Base-by-base conservation (phyloP, 2,329 filamentous ascomycete genomes). In the Penicillium fuscoglaucum region DNA sequence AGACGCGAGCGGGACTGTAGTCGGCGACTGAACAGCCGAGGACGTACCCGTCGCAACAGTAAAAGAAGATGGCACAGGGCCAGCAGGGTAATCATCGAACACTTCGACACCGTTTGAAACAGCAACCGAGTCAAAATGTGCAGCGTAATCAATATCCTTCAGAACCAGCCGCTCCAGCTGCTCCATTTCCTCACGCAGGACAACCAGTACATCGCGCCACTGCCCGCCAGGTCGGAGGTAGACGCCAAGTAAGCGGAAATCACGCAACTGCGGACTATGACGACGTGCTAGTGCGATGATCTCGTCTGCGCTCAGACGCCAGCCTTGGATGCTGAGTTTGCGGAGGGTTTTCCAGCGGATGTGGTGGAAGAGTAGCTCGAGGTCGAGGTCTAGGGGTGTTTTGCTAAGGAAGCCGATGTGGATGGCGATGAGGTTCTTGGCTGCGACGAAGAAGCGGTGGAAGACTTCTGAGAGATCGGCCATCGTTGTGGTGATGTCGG, bases 301-400 rank as follows among this genome's bases (percentile, higher is more conserved):
- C 66, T 90, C 87, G 1, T 83, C 78, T 1, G 83, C 80, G 46
- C 82, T 75, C 4, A 89, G 72, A 43, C 80, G 80, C 87, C 87
- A 89, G 15, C 84, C 82, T 62, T 88, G 85, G 24, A 90, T 82
- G 2, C 87, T 87, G 55, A 89, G 83, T 2, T 85, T 84, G 35
- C 84, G 79, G 6, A 90, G 75, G 35, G 82, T 83, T 15, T 83
- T 79, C 84, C 85, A 88, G 44, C 79, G 78, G 8, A 87, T 79
- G 57, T 83, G 75, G 66, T 89, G 85, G 67, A 90, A 88, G 26
- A 89, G 78, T 6, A 82, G 78, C 59, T 87, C 83, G 2, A 89
- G 77, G 6, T 79, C 78, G 21, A 89, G 70, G 24, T 79, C 81
- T 2, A 89, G 72, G 0, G 85, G 85, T 19, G 78, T 70, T 56